Conservation (phyloP, 306 rosid species). For the Dicorynia guianensis region DNA sequence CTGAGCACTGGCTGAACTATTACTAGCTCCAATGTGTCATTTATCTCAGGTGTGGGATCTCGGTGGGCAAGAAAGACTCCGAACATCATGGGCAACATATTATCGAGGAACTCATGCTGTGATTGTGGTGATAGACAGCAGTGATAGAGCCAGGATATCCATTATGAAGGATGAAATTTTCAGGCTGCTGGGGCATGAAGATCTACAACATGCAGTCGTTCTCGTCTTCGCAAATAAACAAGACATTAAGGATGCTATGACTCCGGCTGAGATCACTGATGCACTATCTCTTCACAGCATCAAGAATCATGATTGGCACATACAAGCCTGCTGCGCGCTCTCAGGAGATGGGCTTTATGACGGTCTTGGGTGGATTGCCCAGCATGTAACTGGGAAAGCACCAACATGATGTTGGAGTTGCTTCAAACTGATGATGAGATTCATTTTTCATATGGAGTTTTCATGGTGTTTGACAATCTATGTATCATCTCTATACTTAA, state of each 20-base stretch:
- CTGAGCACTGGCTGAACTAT: conserved; percentile 5
- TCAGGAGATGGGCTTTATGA: conserved; percentile 92
- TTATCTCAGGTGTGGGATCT: conserved; percentile 93
- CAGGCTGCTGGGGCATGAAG: conserved; percentile 92
- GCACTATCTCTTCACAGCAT: conserved; percentile 94
- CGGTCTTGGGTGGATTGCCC: conserved; percentile 97
- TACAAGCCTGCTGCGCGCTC: conserved; percentile 97
- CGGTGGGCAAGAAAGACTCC: conserved; percentile 95
- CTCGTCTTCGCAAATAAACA: conserved; percentile 94
- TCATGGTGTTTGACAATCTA: conserved; percentile 45
- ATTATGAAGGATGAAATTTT: conserved; percentile 96
- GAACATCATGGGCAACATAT: conserved; percentile 99
- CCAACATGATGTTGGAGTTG: conserved; percentile 49
- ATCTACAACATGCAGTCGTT: conserved; percentile 80
- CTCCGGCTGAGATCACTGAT: conserved; percentile 96
- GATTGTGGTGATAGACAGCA: conserved; percentile 92
- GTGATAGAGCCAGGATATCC: conserved; percentile 89
- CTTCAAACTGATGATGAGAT: conserved; percentile 7
- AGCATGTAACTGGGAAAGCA: conserved; percentile 80
- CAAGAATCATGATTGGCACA: conserved; percentile 99
- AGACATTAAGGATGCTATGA: conserved; percentile 98
- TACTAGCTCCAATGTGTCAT: conserved; percentile 20
- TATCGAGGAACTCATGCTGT: conserved; percentile 95
- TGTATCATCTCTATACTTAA: conserved; percentile 53
- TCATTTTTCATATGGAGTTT: conserved; percentile 48